Evolutionary conservation across 352 stramenopile species (phyloP), one percentile per base, ranked within the genome.

Genomic region (Pythium sukuiense): DNA sequence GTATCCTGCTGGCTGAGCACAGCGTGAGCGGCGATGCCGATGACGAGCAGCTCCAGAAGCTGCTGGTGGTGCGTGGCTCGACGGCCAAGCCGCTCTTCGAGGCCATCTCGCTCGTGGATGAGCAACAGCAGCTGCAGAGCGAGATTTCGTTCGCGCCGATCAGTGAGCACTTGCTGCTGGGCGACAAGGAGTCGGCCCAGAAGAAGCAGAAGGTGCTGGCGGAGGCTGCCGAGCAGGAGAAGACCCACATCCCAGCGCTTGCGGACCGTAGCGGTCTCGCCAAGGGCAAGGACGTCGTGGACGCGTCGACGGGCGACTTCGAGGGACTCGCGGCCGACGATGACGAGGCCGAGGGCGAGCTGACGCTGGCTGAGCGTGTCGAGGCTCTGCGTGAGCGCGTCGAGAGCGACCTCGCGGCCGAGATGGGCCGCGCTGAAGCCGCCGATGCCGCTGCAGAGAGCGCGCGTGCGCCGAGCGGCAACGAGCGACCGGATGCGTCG

Each of bases 61-160:
- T 93, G 27, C 46, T 90, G 2, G 68, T 93, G 6, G 87, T 88
- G 27, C 87, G 87, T 50, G 87, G 87, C 26, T 92, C 87, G 33
- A 55, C 75, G 6, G 65, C 90, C 39, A 93, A 93, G 72, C 87
- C 87, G 33, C 73, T 92, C 52, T 95, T 95, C 32, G 85, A 93
- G 71, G 84, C 56, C 46, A 73, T 92, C 16, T 75, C 81, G 24
- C 49, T 81, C 12, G 62, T 90, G 8, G 82, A 93, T 59, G 79
- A 88, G 41, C 71, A 87, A 39, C 67, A 76, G 24, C 72, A 92
- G 74, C 83, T 87, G 50, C 83, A 83, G 59, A 69, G 66, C 9
- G 70, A 83, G 59, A 71, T 93, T 0, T 50, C 60, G 59, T 89
- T 93, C 65, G 73, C 67, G 0, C 65, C 79, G 18, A 80, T 93